Conservation (phyloP, 192 early-diverging fungal species). For the Gaertneriomyces semiglobifer region DNA sequence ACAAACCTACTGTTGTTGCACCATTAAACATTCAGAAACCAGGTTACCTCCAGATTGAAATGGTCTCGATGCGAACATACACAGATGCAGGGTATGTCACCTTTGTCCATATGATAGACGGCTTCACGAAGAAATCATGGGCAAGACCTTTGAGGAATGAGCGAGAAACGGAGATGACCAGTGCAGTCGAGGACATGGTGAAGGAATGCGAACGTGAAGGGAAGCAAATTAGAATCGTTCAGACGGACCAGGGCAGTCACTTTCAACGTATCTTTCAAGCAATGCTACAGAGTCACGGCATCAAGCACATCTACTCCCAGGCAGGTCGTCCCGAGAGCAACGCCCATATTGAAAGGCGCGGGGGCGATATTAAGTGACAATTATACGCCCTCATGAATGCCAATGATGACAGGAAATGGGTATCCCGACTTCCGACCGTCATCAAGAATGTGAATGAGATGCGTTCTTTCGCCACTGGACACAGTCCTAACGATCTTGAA, state of each 20-base stretch:
- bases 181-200: too few species aligned
- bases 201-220: not conserved
- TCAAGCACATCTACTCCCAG: too few species aligned
- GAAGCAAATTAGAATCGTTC: not conserved
- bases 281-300: too few species aligned
- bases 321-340: conserved; percentile 6
- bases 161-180: too few species aligned
- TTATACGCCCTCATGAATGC: conserved; percentile 10
- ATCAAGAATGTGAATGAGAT: conserved; percentile 9
- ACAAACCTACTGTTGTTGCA: conserved; percentile 8
- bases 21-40: conserved; percentile 8
- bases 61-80: too few species aligned
- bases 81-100: too few species aligned
- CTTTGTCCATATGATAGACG: too few species aligned
- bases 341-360: conserved; percentile 5
- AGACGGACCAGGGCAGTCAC: too few species aligned
- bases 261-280: too few species aligned
- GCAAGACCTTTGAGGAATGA: too few species aligned
- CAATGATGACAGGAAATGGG: conserved; percentile 5
- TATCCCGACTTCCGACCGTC: not conserved
- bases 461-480: conserved; percentile 6
- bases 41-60: too few species aligned
- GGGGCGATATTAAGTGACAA: conserved; percentile 2
- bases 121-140: too few species aligned
- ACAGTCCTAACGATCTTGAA: conserved; percentile 6